These are phyloP conservation scores for Clavispora vitiphila DNA, from an alignment of 805 yeast genomes.

Conservation along the genomic window DNA sequence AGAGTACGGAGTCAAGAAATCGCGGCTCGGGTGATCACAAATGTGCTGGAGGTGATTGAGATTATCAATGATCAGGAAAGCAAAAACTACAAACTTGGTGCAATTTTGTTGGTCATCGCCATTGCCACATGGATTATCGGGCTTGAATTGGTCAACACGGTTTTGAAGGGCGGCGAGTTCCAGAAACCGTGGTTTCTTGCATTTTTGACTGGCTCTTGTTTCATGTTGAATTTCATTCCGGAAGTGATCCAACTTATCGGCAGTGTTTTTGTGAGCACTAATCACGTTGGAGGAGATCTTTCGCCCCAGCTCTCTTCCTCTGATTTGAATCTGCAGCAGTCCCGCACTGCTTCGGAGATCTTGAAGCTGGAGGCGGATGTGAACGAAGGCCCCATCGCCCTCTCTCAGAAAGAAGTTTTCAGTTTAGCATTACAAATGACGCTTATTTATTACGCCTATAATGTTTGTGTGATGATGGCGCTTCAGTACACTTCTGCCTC, in stretches of 20 bases:
- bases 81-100: constrained; percentile 40
- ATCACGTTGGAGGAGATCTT: background rate
- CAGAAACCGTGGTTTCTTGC: constrained; percentile 47
- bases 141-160: constrained; percentile 43
- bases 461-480: constrained; percentile 36
- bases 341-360: constrained; percentile 3
- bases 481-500: constrained; percentile 49
- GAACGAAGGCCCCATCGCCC: constrained; percentile 10
- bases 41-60: constrained; percentile 22
- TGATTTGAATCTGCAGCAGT: background rate
- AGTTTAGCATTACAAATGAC: constrained; percentile 36
- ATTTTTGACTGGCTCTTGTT: constrained; percentile 44
- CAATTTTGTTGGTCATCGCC: constrained; percentile 36
- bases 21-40: constrained; percentile 5
- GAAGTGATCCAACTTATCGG: constrained; percentile 14
- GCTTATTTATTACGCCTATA: constrained; percentile 37
- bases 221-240: constrained; percentile 41
- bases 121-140: constrained; percentile 47
- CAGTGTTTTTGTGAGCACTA: background rate
- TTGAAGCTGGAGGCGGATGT: constrained; percentile 5
- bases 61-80: constrained; percentile 39
- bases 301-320: constrained; percentile 1
- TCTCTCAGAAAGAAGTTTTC: constrained; percentile 26
- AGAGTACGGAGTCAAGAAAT: constrained; percentile 12
- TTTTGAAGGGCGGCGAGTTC: constrained; percentile 45